These are phyloP conservation scores for Melanogaster broomeanus DNA, from an alignment of 768 basidiomycete genomes.

Conservation along the genomic window DNA sequence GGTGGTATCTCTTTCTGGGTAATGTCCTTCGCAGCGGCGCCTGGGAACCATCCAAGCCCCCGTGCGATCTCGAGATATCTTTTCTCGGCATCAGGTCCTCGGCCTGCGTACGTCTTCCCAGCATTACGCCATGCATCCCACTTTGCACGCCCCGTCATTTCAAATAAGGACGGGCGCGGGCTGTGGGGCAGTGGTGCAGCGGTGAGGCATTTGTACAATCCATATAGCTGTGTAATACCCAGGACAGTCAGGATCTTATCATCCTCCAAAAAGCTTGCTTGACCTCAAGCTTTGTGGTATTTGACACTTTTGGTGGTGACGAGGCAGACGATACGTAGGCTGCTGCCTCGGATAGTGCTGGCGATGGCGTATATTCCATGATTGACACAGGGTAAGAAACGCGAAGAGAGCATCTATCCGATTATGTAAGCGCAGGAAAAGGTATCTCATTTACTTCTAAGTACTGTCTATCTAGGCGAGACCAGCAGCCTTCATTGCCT, in stretches of 20 bases:
- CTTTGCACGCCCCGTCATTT: constrained; percentile 78
- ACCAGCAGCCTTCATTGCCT: constrained; percentile 83
- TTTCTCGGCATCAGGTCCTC: constrained; percentile 50
- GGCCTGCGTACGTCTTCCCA: constrained; percentile 48
- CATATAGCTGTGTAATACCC: constrained; percentile 67
- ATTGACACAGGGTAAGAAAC: neutral
- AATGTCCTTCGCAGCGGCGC: constrained; percentile 12
- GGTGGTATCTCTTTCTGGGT: constrained; percentile 25
- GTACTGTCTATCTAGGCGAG: constrained; percentile 49
- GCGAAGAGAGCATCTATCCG: constrained; percentile 14
- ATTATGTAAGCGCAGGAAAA: constrained; percentile 39
- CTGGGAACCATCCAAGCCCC: constrained; percentile 67
- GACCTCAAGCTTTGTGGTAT: constrained; percentile 77
- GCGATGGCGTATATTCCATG: constrained; percentile 37
- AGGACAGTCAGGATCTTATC: constrained; percentile 20
- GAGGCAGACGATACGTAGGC: constrained; percentile 60
- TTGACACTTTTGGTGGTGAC: constrained; percentile 56
- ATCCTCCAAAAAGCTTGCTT: constrained; percentile 17
- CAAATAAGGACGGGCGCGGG: constrained; percentile 73
- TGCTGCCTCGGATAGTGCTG: constrained; percentile 59
- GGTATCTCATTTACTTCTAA: constrained; percentile 3
- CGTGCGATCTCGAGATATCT: constrained; percentile 71
- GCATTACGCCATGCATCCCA: constrained; percentile 80
- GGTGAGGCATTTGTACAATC: constrained; percentile 77
- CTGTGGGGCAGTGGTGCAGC: constrained; percentile 54